Conservation (phyloP, 140 eudicot genomes). For the Anethum foeniculum region DNA sequence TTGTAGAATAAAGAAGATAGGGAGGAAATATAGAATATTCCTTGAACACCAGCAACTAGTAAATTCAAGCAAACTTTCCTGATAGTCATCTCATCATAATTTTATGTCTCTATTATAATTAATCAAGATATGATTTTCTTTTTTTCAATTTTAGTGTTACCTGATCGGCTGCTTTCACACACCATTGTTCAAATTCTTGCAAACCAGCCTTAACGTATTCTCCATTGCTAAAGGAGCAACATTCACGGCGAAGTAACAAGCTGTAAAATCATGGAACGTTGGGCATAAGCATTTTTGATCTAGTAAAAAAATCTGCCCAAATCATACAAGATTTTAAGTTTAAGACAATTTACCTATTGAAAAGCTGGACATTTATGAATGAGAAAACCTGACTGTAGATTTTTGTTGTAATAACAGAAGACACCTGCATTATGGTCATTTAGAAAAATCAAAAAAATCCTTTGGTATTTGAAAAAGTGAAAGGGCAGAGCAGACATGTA, state of each 20-base stretch:
- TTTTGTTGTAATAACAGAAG: slow-evolving; percentile 66
- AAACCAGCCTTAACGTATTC: slow-evolving; percentile 89
- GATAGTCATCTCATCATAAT: background rate
- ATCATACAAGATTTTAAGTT: background rate
- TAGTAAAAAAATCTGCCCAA: background rate
- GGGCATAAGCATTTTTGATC: slow-evolving; percentile 4
- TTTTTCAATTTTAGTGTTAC: slow-evolving; percentile 21
- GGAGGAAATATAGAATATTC: background rate
- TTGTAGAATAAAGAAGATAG: background rate
- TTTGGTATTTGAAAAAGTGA: background rate
- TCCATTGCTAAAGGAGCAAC: slow-evolving; percentile 95
- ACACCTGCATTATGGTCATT: slow-evolving; percentile 42
- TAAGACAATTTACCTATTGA: slow-evolving; percentile 54
- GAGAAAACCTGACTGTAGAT: slow-evolving; percentile 85
- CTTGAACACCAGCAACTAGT: slow-evolving; percentile 20
- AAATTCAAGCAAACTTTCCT: slow-evolving; percentile 13
- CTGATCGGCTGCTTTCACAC: slow-evolving; percentile 69
- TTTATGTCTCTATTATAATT: background rate
- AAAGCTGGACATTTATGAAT: slow-evolving; percentile 90
- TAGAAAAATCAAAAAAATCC: background rate
- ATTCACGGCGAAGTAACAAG: slow-evolving; percentile 85
- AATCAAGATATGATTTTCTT: background rate
- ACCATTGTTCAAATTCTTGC: slow-evolving; percentile 85
- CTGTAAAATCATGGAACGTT: slow-evolving; percentile 32
- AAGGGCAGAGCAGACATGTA: background rate